Percentiles rank a stretch among this genome's conserved stretches.
phyloP scores from a whole-genome alignment of 2,329 filamentous ascomycete species.

The Trichoderma simmonsii region DNA sequence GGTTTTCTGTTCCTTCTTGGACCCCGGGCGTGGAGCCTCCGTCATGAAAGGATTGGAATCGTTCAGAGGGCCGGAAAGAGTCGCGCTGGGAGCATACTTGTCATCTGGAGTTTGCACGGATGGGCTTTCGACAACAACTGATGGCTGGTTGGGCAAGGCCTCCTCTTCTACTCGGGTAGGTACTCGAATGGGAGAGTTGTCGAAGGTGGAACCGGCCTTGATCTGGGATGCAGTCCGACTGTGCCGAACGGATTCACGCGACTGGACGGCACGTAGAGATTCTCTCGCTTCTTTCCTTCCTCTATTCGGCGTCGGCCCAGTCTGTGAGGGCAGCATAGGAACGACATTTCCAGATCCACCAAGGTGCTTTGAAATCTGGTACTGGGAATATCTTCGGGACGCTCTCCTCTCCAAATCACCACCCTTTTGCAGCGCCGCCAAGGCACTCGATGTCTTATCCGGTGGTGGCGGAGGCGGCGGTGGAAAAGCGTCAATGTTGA shows the following conservation, averaged over 20 bases:
- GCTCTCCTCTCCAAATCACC: constrained; percentile 90
- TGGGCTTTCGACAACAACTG: constrained; percentile 26
- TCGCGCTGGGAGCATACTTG: constrained; percentile 57
- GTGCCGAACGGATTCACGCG: constrained; percentile 49
- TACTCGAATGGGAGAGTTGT: constrained; percentile 60
- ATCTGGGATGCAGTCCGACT: constrained; percentile 48
- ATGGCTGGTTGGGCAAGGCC: constrained; percentile 27
- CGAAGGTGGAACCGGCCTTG: constrained; percentile 41
- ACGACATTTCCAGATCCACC: constrained; percentile 78
- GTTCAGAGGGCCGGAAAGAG: constrained; percentile 55
- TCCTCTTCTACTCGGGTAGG: constrained; percentile 65
- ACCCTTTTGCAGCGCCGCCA: constrained; percentile 85
- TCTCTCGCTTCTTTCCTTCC: constrained; percentile 76
- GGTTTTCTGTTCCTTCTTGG: constrained; percentile 23
- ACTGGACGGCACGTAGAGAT: constrained; percentile 68
- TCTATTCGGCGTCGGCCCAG: constrained; percentile 78
- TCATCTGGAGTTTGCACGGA: constrained; percentile 62
- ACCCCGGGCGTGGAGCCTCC: constrained; percentile 20
- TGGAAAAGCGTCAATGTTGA: constrained; percentile 64
- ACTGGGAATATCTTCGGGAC: constrained; percentile 89
- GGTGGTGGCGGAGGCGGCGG: constrained; percentile 65
- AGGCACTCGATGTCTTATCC: constrained; percentile 81
- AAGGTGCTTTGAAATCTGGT: constrained; percentile 93
- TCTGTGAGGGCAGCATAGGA: constrained; percentile 81
- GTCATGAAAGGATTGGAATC: constrained; percentile 39